A percentile compares a stretch with the other conserved stretches of the same genome.
phyloP scores from a whole-genome alignment of 306 rosid genomes.

The Cucumis cinereus region DNA sequence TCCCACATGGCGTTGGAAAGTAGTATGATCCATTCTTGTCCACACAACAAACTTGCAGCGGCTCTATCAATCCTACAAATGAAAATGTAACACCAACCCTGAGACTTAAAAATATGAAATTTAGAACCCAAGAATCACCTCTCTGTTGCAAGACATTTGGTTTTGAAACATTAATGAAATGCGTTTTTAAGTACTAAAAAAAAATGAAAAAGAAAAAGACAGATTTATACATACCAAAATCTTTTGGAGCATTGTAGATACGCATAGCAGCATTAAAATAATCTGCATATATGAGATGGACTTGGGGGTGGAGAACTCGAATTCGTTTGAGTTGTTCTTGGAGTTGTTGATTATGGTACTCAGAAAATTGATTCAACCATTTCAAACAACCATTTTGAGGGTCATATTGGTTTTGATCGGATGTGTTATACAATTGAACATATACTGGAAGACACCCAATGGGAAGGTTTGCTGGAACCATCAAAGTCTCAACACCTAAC shows the following conservation, averaged over 20 bases:
- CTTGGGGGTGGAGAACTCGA: conserved; percentile 14
- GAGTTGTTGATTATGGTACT: conserved; percentile 29
- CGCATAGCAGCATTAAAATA: conserved; percentile 23
- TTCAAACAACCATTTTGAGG: conserved; percentile 21
- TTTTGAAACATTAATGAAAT: too few relatives aligned
- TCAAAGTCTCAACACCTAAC: conserved; percentile 27
- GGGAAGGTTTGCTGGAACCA: conserved; percentile 36
- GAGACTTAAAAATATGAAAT: too few relatives aligned
- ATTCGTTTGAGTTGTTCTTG: conserved; percentile 15
- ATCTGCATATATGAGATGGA: conserved; percentile 30
- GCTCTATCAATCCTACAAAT: conserved; percentile 16
- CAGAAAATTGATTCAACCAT: conserved; percentile 26
- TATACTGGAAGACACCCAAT: conserved; percentile 17
- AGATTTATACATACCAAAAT: conserved; percentile 12
- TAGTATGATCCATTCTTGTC: conserved; percentile 19
- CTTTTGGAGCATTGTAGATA: conserved; percentile 20
- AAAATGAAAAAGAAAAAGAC: too few relatives aligned
- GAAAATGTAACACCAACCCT: too few relatives aligned
- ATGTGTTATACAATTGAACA: conserved; percentile 12
- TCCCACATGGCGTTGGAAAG: conserved; percentile 10
- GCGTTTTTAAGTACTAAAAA: too few relatives aligned
- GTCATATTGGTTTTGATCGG: conserved; percentile 8
- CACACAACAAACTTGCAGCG: conserved; percentile 20
- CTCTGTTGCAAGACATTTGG: too few relatives aligned
- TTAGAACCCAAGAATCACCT: too few relatives aligned